Base-by-base conservation (phyloP, 78 protist genomes). In the Dictyostelium firmibasis region DNA sequence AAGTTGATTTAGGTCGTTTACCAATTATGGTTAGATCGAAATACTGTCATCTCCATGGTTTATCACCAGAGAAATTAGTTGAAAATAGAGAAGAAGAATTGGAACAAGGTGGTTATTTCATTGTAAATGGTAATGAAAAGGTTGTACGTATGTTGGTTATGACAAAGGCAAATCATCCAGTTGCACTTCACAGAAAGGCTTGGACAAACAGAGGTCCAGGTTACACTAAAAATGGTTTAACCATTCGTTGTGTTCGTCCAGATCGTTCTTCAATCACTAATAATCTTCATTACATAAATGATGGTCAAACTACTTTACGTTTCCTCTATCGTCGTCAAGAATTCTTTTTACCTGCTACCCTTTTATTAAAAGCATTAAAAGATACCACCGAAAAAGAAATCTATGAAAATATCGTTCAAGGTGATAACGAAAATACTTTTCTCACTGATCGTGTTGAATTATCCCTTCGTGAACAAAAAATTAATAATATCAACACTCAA, bases 41-140 rank as follows among this genome's bases (percentile, higher is more conserved):
- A 11, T 31, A n/a, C 20, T 93, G 96, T 43, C 85, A 76, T 14
- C 41, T 93, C 35, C 20, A 41, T 10, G 96, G 93, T 4, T 8
- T 86, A 72, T 36, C 86, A 27, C 78, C 93, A 10, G 83, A 44
- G 27, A 67, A 85, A 87, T 74, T 85, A 6, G 70, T 85, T 3
- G 41, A 38, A 18, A 11, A 6, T 11, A 82, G 83, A n/a, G 96
- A 87, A 29, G 93, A 94, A 53, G 95, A 64, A 25, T 67, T 85
- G 31, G 96, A 84, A 76, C 4, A 77, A 27, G 99, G 99, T 1
- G 99, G 99, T 23, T 99, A 97, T 95, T 99, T 98, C 83, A 93
- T 99, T 77, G 47, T 96, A 76, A 93, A 98, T 69, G 99, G 99
- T 33, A 60, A 70, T 78, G 99, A 99, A 81, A 96, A 96, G 38